Percentiles rank a stretch among this genome's conserved stretches.
Evolutionary conservation across 1,139 yeast species (phyloP).

Genomic region (Candida sp.): DNA sequence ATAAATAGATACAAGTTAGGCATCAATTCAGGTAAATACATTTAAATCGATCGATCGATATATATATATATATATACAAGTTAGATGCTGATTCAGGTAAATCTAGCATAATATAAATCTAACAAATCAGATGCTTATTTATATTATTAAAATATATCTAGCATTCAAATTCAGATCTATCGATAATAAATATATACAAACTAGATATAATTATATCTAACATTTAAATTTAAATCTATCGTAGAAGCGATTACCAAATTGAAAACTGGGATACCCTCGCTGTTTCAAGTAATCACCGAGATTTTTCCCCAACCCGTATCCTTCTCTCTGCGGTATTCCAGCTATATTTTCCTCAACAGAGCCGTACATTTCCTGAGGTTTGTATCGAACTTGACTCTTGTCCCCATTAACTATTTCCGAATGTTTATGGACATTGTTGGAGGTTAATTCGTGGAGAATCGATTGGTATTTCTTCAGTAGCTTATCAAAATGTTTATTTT

Average conservation of each 20-base stretch:
- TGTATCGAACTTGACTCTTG: slow-evolving; percentile 2
- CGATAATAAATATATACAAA: not conserved
- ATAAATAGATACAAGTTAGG: too few species aligned
- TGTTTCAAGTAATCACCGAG: slow-evolving; percentile 30
- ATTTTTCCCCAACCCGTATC: slow-evolving; percentile 27
- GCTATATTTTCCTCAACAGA: slow-evolving; percentile 7
- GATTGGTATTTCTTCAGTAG: slow-evolving; percentile 13
- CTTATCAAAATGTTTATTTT: slow-evolving; percentile 21
- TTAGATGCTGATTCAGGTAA: too few species aligned
- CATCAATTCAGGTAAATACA: too few species aligned
- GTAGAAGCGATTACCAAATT: slow-evolving; percentile 29
- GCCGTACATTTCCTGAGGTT: slow-evolving; percentile 1
- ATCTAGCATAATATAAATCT: too few species aligned
- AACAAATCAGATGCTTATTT: too few species aligned
- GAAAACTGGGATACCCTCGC: slow-evolving; percentile 17
- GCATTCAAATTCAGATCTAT: not conserved
- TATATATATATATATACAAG: too few species aligned
- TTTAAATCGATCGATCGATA: too few species aligned
- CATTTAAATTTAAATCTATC: slow-evolving; percentile 16
- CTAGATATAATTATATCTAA: not conserved
- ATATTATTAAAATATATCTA: too few species aligned
- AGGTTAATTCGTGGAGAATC: slow-evolving; percentile 14
- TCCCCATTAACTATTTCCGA: slow-evolving; percentile 27
- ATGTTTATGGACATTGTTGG: slow-evolving; percentile 26
- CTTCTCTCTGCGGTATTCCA: slow-evolving; percentile 23